Evolutionary conservation across 1,284 basidiomycete species (phyloP).

Genomic region (Sanghuangporus baumii): DNA sequence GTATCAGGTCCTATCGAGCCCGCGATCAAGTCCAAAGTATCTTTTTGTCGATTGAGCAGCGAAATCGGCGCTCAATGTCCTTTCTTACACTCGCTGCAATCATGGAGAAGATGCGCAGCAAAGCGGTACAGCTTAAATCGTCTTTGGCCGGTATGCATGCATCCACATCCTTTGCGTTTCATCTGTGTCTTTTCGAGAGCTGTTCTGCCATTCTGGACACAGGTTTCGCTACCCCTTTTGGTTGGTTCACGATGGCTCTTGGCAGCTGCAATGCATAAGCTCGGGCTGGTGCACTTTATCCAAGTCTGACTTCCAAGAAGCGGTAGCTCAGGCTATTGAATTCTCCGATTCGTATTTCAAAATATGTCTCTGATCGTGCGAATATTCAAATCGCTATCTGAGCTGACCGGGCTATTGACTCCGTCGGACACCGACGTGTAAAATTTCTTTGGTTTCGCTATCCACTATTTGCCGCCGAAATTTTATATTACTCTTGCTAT

Average conservation of each 20-base stretch:
- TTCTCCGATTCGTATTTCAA: background rate
- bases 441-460: no score
- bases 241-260: no score
- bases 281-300: background rate
- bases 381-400: background rate
- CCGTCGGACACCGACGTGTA: no score
- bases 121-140: no score
- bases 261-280: no score
- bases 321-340: background rate
- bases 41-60: background rate
- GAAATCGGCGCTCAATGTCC: background rate
- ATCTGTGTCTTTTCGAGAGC: background rate
- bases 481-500: no score
- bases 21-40: background rate
- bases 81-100: background rate
- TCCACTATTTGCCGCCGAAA: no score
- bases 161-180: background rate
- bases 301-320: background rate
- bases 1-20: background rate
- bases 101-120: background rate
- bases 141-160: background rate
- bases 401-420: no score
- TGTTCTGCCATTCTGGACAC: background rate
- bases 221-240: background rate
- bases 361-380: background rate